Conservation (phyloP, 1,139 yeast species). For the Yamadazyma aaseri region DNA sequence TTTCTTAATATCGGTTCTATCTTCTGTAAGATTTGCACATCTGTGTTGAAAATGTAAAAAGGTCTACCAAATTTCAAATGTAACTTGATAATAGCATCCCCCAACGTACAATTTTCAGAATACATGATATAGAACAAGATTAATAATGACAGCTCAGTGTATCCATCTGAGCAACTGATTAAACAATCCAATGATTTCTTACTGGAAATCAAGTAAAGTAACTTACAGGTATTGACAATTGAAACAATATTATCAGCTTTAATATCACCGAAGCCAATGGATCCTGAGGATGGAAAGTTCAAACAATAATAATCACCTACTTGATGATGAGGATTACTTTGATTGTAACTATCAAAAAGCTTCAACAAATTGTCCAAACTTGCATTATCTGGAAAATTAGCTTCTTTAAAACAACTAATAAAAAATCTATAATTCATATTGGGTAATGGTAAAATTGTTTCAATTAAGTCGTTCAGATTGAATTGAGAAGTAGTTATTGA, state of each 20-base stretch:
- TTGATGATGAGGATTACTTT: slow-evolving; percentile 15
- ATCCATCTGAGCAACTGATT: slow-evolving; percentile 85
- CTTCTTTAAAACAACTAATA: slow-evolving; percentile 51
- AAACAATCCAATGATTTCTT: slow-evolving; percentile 35
- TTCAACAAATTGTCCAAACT: slow-evolving; percentile 35
- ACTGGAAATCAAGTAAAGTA: slow-evolving; percentile 45
- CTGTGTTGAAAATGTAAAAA: slow-evolving; percentile 78
- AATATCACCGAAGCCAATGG: slow-evolving; percentile 70
- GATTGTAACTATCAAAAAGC: slow-evolving; percentile 21
- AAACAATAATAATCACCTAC: slow-evolving; percentile 38
- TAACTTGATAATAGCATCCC: slow-evolving; percentile 53
- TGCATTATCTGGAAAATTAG: slow-evolving; percentile 50
- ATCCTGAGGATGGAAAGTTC: slow-evolving; percentile 83
- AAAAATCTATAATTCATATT: slow-evolving; percentile 41
- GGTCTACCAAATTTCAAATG: slow-evolving; percentile 72
- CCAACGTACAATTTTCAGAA: slow-evolving; percentile 53
- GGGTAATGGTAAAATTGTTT: slow-evolving; percentile 29
- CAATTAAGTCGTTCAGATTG: slow-evolving; percentile 18
- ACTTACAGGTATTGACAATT: slow-evolving; percentile 63
- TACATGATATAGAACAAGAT: slow-evolving; percentile 72
- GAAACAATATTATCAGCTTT: slow-evolving; percentile 54
- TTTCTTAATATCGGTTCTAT: slow-evolving; percentile 59
- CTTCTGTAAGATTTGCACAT: slow-evolving; percentile 62
- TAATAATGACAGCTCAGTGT: slow-evolving; percentile 82
- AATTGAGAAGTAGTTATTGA: slow-evolving; percentile 42